Conservation (phyloP, 179 eudicot genomes). For the Nepenthes alata region DNA sequence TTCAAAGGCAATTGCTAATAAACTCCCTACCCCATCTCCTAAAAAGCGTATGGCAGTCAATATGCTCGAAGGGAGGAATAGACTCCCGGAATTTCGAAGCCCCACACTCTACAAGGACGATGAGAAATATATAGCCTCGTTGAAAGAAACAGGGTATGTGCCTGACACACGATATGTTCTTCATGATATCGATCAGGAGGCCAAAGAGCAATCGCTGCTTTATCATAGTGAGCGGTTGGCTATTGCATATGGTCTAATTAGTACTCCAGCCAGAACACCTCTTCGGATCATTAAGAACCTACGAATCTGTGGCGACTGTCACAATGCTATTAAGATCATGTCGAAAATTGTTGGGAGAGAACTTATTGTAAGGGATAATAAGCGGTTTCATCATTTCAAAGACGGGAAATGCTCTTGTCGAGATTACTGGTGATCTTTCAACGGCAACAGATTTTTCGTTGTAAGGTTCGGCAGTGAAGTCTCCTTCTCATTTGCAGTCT, state of each 20-base stretch:
- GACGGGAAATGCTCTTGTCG: slow-evolving; percentile 41
- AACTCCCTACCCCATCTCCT: slow-evolving; percentile 26
- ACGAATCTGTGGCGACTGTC: slow-evolving; percentile 40
- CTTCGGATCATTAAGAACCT: slow-evolving; percentile 37
- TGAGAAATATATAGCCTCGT: not conserved
- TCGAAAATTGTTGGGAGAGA: slow-evolving; percentile 34
- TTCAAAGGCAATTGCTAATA: slow-evolving; percentile 17
- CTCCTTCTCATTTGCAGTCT: too few species aligned
- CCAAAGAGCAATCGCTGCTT: slow-evolving; percentile 33
- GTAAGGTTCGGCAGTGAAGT: too few species aligned
- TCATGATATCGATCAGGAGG: slow-evolving; percentile 37
- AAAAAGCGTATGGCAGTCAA: slow-evolving; percentile 32
- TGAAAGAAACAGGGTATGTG: slow-evolving; percentile 33
- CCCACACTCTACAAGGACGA: slow-evolving; percentile 14
- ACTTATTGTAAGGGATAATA: slow-evolving; percentile 32
- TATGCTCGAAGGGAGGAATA: slow-evolving; percentile 32
- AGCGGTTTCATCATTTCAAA: slow-evolving; percentile 39
- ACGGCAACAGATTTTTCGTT: not conserved
- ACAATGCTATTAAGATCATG: slow-evolving; percentile 35
- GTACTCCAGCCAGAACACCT: slow-evolving; percentile 26
- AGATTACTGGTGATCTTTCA: slow-evolving; percentile 28
- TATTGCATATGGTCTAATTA: slow-evolving; percentile 41
- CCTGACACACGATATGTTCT: slow-evolving; percentile 36
- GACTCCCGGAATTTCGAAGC: slow-evolving; percentile 30
- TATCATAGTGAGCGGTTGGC: slow-evolving; percentile 41